Evolutionary conservation across 2,329 filamentous ascomycete genomes (phyloP), one percentile per base, ranked within the genome.

Genomic region (Colletotrichum kahawae): DNA sequence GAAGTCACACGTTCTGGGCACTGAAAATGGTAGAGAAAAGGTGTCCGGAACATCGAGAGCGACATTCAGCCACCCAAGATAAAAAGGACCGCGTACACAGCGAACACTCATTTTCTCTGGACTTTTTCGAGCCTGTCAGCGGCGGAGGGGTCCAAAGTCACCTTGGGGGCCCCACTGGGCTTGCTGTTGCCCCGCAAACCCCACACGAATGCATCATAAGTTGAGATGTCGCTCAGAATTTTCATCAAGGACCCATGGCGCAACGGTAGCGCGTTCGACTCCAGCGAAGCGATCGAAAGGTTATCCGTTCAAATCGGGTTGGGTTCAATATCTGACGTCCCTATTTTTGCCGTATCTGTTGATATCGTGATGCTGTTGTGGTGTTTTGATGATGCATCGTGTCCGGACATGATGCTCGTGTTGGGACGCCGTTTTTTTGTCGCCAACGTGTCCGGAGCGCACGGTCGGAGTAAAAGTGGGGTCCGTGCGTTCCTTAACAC

Each of bases 251-350:
- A 63, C 70, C 65, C 27, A 67, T 69, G 65, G 57, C 66, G 57
- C 69, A 71, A 71, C 65, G 70, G 70, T 56, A 72, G 56, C 70
- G 65, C 70, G 57, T 69, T 72, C 70, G 56, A 72, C 65, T 67
- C 70, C 56, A 63, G 70, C 12, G 1, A 16, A 24, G 10, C 13
- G 27, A 2, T 7, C 65, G 65, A 56, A 69, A 69, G 56, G 65
- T 63, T 72, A 72, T 72, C 65, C 38, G 70, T 72, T 72, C 65
- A 62, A 72, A 72, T 72, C 65, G 38, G 70, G 70, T 72, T 67
- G 65, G 70, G 65, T 56, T 72, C 70, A 72, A 63, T 27, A 5
- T 38, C 54, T 48, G 21, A 2, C 1, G 1, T 2, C 7, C 31
- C 4, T 2, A 2, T 54, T 16, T 48, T 21, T 48, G 3, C 1